Base-by-base conservation (phyloP, 768 basidiomycete genomes). In the Panellus pusillus region DNA sequence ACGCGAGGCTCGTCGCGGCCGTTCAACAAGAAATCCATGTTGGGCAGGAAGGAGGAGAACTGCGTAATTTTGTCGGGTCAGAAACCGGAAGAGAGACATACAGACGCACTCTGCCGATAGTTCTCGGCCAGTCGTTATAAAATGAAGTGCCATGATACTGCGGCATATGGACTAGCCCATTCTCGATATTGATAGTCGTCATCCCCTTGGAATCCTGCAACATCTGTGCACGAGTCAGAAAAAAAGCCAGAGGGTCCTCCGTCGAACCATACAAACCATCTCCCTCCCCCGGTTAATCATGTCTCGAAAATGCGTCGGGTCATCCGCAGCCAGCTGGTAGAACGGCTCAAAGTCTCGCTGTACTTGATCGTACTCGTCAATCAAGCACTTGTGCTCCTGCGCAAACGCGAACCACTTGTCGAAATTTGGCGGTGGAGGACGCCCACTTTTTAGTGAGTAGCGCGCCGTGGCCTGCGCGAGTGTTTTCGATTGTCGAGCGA, bases 1-100 rank as follows among this genome's bases (percentile, higher is more conserved):
- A 62, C 54, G 9, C 61, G 61, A 1, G 61, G 61, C 35, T 61
- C 61, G 51, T 61, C 61, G 1, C 61, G 53, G 12, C 61, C 61
- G 24, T 61, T 61, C 17, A 61, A 27, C 13, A 61, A 15, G 42
- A 61, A 58, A 28, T 58, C 57, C 61, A 61, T 58, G 47, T 61
- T 50, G 2, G 61, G 61, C 11, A 61, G 54, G 11, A 61, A 15
- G 24, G 47, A 43, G 8, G 29, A 24, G 39, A 61, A 55, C 61
- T 61, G 15, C 24, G 24, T 24, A 24, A 6, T 24, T 24, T 24
- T 24, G 15, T 24, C 27, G 8, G 31, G 37, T 54, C 12, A 27
- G 20, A n/a, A 19, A 27, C 14, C 2, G 9, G 5, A 29, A 17
- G 24, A 31, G 8, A 15, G 36, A 5, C 4, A 7, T 9, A 9